Percentiles rank a stretch among this genome's conserved stretches.
Conservation (phyloP, 768 basidiomycete genomes). For the Crassisporium funariophilum region DNA sequence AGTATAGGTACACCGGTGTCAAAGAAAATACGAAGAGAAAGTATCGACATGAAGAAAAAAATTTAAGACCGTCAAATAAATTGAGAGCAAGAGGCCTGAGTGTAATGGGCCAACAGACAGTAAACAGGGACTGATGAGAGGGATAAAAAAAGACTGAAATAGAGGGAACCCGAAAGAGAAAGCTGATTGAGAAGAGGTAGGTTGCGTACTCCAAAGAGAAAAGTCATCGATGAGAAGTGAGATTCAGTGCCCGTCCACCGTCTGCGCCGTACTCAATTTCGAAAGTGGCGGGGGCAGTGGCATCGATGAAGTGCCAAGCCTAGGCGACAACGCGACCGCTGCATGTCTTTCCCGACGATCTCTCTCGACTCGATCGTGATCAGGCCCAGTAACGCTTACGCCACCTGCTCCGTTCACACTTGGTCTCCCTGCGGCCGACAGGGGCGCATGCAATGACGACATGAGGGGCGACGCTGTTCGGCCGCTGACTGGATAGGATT, state of each 20-base stretch:
- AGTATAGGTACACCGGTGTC: too few relatives aligned
- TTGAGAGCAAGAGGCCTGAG: too few relatives aligned
- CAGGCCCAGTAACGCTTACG: conserved; percentile 9
- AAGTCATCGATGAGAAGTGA: too few relatives aligned
- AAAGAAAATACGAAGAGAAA: too few relatives aligned
- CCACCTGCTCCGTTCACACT: conserved; percentile 9
- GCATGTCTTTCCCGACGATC: conserved; percentile 27
- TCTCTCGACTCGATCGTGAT: conserved; percentile 33
- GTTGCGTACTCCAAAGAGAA: too few relatives aligned
- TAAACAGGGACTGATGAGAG: too few relatives aligned
- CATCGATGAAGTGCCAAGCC: conserved; percentile 21
- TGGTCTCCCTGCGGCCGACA: conserved; percentile 12
- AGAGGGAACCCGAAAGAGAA: neutral
- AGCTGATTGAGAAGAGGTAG: too few relatives aligned
- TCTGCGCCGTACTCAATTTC: conserved; percentile 47
- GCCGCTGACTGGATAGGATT: conserved; percentile 22
- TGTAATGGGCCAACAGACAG: too few relatives aligned
- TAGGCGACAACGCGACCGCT: conserved; percentile 27
- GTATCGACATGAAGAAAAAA: too few relatives aligned
- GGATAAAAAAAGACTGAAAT: too few relatives aligned
- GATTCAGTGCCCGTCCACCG: conserved; percentile 39
- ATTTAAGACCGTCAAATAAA: too few relatives aligned
- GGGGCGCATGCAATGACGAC: conserved; percentile 25
- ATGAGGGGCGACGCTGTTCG: conserved; percentile 36
- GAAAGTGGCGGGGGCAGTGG: conserved; percentile 32